Evolutionary conservation across 768 basidiomycete species (phyloP).

Genomic region (Boletellus emodensis): DNA sequence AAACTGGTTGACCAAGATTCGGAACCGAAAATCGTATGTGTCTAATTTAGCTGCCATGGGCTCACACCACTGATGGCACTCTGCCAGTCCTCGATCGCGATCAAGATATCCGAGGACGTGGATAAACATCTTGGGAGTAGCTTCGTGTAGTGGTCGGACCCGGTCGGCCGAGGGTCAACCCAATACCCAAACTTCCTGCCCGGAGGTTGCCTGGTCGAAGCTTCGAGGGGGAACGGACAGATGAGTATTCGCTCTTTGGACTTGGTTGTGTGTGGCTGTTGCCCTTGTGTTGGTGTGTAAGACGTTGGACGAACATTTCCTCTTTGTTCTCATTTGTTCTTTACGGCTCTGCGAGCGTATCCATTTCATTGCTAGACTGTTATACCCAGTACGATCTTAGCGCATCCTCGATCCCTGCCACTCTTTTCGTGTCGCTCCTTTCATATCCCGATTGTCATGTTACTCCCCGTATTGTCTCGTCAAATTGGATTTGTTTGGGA

Average conservation of each 20-base stretch:
- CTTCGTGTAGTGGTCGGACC: constrained; percentile 1
- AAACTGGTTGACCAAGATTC: constrained; percentile 4
- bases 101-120: constrained; percentile 11
- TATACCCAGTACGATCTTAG: not conserved
- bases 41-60: not conserved
- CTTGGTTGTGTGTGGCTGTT: no score
- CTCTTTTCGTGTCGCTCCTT: not conserved
- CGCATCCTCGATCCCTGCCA: not conserved
- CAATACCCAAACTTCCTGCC: no score
- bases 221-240: no score
- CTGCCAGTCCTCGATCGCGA: constrained; percentile 13
- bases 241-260: no score
- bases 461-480: not conserved
- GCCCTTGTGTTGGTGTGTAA: not conserved
- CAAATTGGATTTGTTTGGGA: no score
- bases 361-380: not conserved
- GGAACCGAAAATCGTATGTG: constrained; percentile 8
- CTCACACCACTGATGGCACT: not conserved
- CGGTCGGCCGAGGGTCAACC: no score
- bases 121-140: constrained; percentile 5
- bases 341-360: not conserved
- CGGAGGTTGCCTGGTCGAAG: no score
- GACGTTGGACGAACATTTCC: not conserved
- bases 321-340: not conserved
- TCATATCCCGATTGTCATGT: not conserved